Percentiles rank a stretch among this genome's conserved stretches.
phyloP scores from a whole-genome alignment of 2,329 filamentous ascomycete species.

The Mycosphaerelloides madeirae region DNA sequence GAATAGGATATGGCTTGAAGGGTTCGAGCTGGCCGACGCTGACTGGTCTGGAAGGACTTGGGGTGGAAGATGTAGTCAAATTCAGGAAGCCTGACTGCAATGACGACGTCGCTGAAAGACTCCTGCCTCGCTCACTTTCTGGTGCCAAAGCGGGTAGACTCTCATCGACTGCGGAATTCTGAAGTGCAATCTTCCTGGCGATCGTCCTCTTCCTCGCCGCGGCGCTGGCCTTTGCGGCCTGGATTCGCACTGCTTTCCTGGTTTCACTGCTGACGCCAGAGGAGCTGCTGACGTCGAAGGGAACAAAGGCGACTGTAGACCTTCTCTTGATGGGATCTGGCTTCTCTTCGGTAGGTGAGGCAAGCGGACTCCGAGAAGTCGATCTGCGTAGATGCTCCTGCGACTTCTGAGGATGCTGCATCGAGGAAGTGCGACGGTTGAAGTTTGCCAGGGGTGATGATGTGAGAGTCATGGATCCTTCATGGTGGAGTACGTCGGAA shows the following conservation, averaged over 20 bases:
- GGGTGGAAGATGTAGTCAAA: background rate
- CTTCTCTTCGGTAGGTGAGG: background rate
- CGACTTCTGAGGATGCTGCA: background rate
- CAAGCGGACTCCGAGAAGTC: constrained; percentile 1
- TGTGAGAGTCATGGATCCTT: background rate
- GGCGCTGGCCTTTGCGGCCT: constrained; percentile 18
- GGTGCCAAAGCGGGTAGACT: constrained; percentile 1
- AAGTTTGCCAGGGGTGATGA: background rate
- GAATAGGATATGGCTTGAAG: constrained; percentile 12
- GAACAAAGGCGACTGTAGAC: constrained; percentile 19
- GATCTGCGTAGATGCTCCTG: background rate
- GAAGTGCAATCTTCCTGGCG: constrained; percentile 11
- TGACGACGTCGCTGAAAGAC: constrained; percentile 10
- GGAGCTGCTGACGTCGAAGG: constrained; percentile 19
- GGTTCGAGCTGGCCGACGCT: constrained; percentile 10
- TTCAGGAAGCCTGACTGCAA: constrained; percentile 4
- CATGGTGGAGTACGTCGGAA: background rate
- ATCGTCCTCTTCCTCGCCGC: constrained; percentile 19
- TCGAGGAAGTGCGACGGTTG: background rate
- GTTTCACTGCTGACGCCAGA: constrained; percentile 18
- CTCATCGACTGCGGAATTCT: too few species aligned
- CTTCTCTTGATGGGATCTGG: background rate
- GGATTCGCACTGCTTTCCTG: constrained; percentile 19
- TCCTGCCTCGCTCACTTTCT: constrained; percentile 10
- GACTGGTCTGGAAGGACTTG: constrained; percentile 9